These are phyloP conservation scores for Colletotrichum liaoningense DNA, from an alignment of 2,329 filamentous ascomycete genomes.

Conservation along the genomic window DNA sequence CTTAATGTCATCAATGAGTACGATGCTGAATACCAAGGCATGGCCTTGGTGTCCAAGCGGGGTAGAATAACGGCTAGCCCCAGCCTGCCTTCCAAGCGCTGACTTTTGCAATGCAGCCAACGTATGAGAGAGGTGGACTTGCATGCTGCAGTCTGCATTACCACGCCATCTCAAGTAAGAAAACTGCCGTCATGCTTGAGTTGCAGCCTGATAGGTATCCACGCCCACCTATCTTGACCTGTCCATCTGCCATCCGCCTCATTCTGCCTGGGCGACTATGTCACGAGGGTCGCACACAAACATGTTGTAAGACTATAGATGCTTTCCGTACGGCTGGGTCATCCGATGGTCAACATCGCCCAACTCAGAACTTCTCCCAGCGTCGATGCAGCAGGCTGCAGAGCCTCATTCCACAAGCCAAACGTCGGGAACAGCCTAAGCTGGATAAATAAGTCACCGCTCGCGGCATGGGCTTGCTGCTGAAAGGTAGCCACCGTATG, in stretches of 20 bases:
- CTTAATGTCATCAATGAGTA: neutral
- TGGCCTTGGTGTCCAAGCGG: neutral
- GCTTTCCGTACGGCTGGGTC: neutral
- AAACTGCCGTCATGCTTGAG: neutral
- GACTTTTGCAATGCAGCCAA: neutral
- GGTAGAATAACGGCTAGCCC: neutral
- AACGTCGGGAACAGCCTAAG: neutral
- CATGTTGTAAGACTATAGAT: neutral
- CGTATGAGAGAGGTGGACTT: neutral
- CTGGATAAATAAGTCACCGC: neutral
- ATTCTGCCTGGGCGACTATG: neutral
- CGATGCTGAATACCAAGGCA: neutral
- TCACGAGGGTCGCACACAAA: neutral
- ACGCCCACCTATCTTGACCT: neutral
- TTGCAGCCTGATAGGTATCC: neutral
- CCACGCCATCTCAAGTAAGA: neutral
- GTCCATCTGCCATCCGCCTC: neutral
- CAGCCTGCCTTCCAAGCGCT: neutral
- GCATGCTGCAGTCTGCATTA: slow-evolving; percentile 2
- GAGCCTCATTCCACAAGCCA: slow-evolving; percentile 1
- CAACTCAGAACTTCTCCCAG: neutral
- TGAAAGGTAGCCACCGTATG: neutral
- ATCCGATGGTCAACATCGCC: neutral
- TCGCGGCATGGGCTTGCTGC: neutral
- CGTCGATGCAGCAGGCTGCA: neutral